Conservation (phyloP, 2,329 filamentous ascomycete genomes). For the Sporothrix euskadiensis region DNA sequence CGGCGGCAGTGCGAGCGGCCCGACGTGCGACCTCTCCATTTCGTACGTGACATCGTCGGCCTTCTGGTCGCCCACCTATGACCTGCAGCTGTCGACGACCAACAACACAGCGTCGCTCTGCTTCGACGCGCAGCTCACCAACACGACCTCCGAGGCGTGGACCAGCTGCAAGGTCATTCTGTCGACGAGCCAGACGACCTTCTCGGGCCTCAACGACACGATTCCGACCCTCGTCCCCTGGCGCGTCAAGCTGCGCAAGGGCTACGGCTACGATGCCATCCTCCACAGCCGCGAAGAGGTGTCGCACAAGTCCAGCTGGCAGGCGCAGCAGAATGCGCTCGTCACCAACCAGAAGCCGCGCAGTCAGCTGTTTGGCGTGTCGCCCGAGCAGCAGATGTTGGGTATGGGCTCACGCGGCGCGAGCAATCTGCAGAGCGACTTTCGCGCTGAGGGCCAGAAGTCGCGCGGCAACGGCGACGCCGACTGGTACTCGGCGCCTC, state of each 20-base stretch:
- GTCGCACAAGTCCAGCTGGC: slow-evolving; percentile 38
- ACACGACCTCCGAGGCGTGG: slow-evolving; percentile 66
- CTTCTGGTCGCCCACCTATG: slow-evolving; percentile 63
- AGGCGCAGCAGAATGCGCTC: slow-evolving; percentile 35
- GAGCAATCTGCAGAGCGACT: background rate
- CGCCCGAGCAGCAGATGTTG: background rate
- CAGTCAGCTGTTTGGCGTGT: slow-evolving; percentile 41
- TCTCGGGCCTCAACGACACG: slow-evolving; percentile 55
- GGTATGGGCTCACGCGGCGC: background rate
- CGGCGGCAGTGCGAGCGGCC: background rate
- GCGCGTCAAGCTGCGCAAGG: slow-evolving; percentile 52
- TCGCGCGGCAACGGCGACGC: background rate
- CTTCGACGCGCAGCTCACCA: slow-evolving; percentile 64
- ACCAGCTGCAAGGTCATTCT: slow-evolving; percentile 59
- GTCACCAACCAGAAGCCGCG: slow-evolving; percentile 38
- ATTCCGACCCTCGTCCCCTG: slow-evolving; percentile 59
- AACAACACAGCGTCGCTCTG: slow-evolving; percentile 54
- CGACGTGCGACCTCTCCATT: slow-evolving; percentile 52
- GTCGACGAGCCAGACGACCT: slow-evolving; percentile 63
- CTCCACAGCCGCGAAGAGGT: slow-evolving; percentile 46
- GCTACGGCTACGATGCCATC: slow-evolving; percentile 35
- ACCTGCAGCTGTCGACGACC: slow-evolving; percentile 61
- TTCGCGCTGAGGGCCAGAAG: background rate
- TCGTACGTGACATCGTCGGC: slow-evolving; percentile 61
- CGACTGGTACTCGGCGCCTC: background rate